Conservation (phyloP, 2,329 filamentous ascomycete genomes). For the Thelonectria blattea region DNA sequence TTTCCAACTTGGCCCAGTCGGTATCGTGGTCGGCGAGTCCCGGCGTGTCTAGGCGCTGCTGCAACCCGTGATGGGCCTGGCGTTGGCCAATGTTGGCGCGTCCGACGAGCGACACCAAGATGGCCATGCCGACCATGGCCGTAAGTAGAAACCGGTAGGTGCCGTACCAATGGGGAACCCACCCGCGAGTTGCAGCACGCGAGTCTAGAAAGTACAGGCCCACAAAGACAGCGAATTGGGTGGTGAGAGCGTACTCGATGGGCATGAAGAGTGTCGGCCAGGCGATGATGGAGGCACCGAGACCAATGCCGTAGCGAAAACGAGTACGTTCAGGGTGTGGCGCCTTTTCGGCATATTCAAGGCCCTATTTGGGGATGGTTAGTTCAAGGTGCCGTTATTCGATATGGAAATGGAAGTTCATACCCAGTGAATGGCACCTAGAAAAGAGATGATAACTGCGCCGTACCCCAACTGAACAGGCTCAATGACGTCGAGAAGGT, state of each 20-base stretch:
- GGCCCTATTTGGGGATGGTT: slow-evolving; percentile 54
- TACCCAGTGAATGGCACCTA: slow-evolving; percentile 90
- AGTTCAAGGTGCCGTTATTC: neutral
- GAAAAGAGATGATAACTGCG: slow-evolving; percentile 90
- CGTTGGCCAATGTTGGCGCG: slow-evolving; percentile 72
- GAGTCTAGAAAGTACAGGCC: slow-evolving; percentile 86
- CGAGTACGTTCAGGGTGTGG: slow-evolving; percentile 68
- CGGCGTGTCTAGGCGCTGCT: slow-evolving; percentile 45
- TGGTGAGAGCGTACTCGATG: slow-evolving; percentile 81
- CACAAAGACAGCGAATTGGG: slow-evolving; percentile 85
- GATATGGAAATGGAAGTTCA: no score
- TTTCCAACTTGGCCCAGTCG: slow-evolving; percentile 55
- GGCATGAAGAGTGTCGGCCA: slow-evolving; percentile 91
- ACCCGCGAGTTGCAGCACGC: slow-evolving; percentile 73
- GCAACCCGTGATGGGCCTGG: slow-evolving; percentile 41
- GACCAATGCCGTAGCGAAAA: slow-evolving; percentile 82
- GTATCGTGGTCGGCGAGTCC: slow-evolving; percentile 45
- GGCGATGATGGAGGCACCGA: slow-evolving; percentile 78
- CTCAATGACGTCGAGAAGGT: slow-evolving; percentile 77
- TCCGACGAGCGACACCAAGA: slow-evolving; percentile 81
- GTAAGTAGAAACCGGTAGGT: slow-evolving; percentile 93
- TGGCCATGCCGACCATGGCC: slow-evolving; percentile 83
- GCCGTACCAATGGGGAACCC: slow-evolving; percentile 84
- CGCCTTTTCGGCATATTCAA: slow-evolving; percentile 79
- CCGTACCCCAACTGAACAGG: slow-evolving; percentile 91